Evolutionary conservation across 2,329 filamentous ascomycete species (phyloP).

Genomic region (Alternaria gansuensis): DNA sequence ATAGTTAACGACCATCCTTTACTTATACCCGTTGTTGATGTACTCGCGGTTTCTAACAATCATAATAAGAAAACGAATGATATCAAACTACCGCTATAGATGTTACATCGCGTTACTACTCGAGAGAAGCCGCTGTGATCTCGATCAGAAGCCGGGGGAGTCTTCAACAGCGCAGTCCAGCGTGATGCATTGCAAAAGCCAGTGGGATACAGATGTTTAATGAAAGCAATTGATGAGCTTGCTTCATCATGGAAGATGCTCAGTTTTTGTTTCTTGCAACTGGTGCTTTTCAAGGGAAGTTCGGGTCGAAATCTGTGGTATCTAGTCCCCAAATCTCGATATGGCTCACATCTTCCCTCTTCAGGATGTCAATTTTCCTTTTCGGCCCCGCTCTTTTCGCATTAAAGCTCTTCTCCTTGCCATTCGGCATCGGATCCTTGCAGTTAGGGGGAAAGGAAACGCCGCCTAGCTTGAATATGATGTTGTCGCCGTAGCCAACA

Average conservation of each 20-base stretch:
- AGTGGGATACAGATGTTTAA: background rate
- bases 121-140: background rate
- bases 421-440: conserved; percentile 12
- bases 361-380: conserved; percentile 44
- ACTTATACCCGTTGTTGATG: background rate
- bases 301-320: conserved; percentile 43
- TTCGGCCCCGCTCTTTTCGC: conserved; percentile 41
- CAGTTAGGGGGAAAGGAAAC: conserved; percentile 38
- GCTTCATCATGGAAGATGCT: background rate
- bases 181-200: background rate
- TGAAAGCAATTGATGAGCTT: background rate
- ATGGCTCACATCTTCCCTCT: conserved; percentile 51
- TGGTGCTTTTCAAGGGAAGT: conserved; percentile 31
- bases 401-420: conserved; percentile 38
- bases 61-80: background rate
- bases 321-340: conserved; percentile 60
- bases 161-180: background rate
- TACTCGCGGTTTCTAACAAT: background rate
- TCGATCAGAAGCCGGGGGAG: background rate
- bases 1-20: background rate
- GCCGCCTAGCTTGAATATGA: conserved; percentile 52
- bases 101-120: background rate
- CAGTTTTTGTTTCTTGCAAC: background rate
- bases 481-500: conserved; percentile 51
- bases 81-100: background rate